phyloP scores from a whole-genome alignment of 495 filamentous ascomycete genomes.

The Tuber umbilicatum region DNA sequence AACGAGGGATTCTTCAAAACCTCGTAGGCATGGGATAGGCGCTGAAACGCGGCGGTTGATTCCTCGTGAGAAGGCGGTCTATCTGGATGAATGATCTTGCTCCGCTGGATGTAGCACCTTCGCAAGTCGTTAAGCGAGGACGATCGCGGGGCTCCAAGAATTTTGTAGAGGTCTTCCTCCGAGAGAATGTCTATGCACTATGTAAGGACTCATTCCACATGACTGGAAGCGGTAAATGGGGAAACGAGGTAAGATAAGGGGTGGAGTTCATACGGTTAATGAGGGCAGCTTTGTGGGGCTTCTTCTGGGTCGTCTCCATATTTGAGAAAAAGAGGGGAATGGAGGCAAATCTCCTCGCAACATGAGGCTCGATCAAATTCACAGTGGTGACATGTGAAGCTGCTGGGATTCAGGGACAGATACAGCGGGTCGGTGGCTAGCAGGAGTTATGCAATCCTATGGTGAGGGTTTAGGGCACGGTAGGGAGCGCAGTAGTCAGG shows the following conservation, averaged over 20 bases:
- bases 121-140: slow-evolving; percentile 44
- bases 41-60: slow-evolving; percentile 46
- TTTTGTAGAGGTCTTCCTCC: slow-evolving; percentile 46
- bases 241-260: not conserved
- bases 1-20: slow-evolving; percentile 45
- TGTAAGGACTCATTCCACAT: not conserved
- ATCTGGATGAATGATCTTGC: slow-evolving; percentile 47
- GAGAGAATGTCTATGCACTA: slow-evolving; percentile 41
- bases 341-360: too few relatives aligned
- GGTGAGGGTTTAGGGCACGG: not conserved
- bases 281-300: not conserved
- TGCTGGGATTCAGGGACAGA: not conserved
- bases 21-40: slow-evolving; percentile 47
- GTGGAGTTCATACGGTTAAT: not conserved
- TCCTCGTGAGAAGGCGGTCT: slow-evolving; percentile 43
- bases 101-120: slow-evolving; percentile 46
- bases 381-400: not conserved
- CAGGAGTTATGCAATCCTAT: not conserved
- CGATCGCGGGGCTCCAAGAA: slow-evolving; percentile 42
- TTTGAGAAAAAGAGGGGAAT: not conserved
- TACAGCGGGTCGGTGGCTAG: not conserved
- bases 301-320: not conserved
- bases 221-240: not conserved
- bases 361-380: not conserved
- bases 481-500: too few relatives aligned